Base-by-base conservation (phyloP, 345 rosid species). In the Aegle marmelos region DNA sequence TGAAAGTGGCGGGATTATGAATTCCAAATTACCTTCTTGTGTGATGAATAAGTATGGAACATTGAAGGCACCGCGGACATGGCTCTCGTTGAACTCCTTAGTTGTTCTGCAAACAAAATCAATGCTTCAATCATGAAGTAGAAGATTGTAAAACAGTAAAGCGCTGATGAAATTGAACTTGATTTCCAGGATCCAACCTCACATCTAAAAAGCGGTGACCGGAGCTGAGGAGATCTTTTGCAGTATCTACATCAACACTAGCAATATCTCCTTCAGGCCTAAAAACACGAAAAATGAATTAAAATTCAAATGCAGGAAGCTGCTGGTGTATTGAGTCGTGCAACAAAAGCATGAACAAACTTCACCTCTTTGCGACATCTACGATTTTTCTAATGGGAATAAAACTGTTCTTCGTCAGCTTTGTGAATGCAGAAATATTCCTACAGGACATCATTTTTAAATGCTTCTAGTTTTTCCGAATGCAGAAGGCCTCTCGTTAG, bases 41-140 rank as follows among this genome's bases (percentile, higher is more conserved):
- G 91, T 83, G 56, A 68, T 83, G 83, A 89, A 89, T 90, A 85
- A 75, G 79, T 83, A 86, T 57, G 92, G 91, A 80, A 87, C 85
- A 73, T 87, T 86, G 74, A 85, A 53, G 13, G 91, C 92, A 66
- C 81, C 79, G 17, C 78, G 85, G 37, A 82, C 74, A 56, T 89
- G 92, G 30, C 90, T 77, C 83, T 85, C 85, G 6, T 61, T 61
- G 71, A 80, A 90, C 77, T 90, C 94, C 85, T 87, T 88, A 50
- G 71, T 67, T 37, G 90, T 90, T 76, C 91, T 86, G 58, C 37
- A 19, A 65, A 59, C 25, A 9, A 2, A 57, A 5, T 50, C 50
- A 71, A 17, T 9, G 68, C 8, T 59, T 45, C 24, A 76, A 54
- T 48, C 7, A 25, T 21, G 11, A 68, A 30, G 21, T 62, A 28